These are phyloP conservation scores for Rubus idaeus DNA, from an alignment of 306 rosid genomes.

Conservation along the genomic window DNA sequence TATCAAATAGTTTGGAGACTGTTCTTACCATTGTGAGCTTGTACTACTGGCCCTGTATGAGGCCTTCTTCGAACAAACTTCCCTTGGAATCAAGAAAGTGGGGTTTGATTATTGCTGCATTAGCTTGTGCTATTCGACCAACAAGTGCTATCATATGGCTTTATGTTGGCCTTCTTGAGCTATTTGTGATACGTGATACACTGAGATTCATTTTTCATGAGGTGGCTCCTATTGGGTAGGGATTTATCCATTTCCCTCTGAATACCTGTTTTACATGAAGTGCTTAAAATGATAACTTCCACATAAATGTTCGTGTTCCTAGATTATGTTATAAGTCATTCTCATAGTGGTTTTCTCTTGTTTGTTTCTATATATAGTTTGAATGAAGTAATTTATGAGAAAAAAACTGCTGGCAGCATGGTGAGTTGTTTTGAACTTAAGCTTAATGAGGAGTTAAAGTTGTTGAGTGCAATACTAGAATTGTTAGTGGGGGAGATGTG, in stretches of 20 bases:
- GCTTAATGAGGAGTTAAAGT: not conserved
- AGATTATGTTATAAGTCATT: not conserved
- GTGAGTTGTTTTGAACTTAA: not conserved
- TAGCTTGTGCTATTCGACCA: slow-evolving; percentile 84
- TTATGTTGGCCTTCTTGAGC: slow-evolving; percentile 75
- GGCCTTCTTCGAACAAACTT: slow-evolving; percentile 36
- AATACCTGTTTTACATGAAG: not conserved
- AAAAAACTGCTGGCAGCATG: not conserved
- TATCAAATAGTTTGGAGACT: slow-evolving; percentile 88
- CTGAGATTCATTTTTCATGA: slow-evolving; percentile 62
- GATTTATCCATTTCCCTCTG: slow-evolving; percentile 25
- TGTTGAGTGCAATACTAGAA: not conserved
- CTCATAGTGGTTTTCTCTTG: not conserved
- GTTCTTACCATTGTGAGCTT: slow-evolving; percentile 78
- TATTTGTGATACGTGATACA: slow-evolving; percentile 45
- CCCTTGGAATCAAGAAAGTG: slow-evolving; percentile 63
- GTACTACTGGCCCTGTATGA: slow-evolving; percentile 89
- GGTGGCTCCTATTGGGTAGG: slow-evolving; percentile 89
- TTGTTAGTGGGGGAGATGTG: not conserved
- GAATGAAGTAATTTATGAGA: not conserved
- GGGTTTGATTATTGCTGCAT: slow-evolving; percentile 71
- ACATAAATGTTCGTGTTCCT: not conserved
- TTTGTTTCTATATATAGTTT: not conserved
- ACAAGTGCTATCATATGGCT: slow-evolving; percentile 87
- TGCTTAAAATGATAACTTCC: not conserved